Evolutionary conservation across 2,329 filamentous ascomycete genomes (phyloP), one percentile per base, ranked within the genome.

Genomic region (Arthroderma uncinatum): DNA sequence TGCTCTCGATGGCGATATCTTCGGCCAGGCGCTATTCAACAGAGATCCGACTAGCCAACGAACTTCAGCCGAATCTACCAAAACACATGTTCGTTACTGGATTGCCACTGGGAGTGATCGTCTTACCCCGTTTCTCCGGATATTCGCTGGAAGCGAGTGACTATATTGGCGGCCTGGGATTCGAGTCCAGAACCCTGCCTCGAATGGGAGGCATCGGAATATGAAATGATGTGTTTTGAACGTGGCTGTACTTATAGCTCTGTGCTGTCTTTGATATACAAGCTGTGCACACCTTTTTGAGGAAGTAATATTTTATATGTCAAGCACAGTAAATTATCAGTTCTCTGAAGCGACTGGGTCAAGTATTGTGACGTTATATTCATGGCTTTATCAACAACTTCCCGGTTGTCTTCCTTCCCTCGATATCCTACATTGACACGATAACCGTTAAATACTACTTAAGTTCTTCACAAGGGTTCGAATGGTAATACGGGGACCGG

Each of bases 381-480:
- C 65, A 84, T 50, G 82, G 79, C 73, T 84, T 84, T 66, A 95
- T 70, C 57, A 96, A 70, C 61, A 94, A 71, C 76, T 95, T 95
- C 16, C 91, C 91, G 9, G 83, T 88, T 1, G 89, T 93, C 76
- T 85, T 88, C 64, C 90, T 79, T 42, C 87, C 81, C 72, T 94
- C 87, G 47, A 96, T 78, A 70, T 95, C 89, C 68, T 79, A 6
- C 39, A 48, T 37, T n/a, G 52, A 39, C 47, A 5, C 33, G 53
- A 19, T 19, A 50, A 30, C 9, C 25, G n/a, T 7, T 42, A n/a
- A n/a, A n/a, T n/a, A 59, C n/a, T 25, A 50, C 12, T 47, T 5
- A 42, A 37, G 16, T 36, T 33, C 59, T 25, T 40, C n/a, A 33
- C 33, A 16, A 1, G 7, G 21, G 30, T 19, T 40, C 23, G 7